Evolutionary conservation across 352 stramenopile species (phyloP), one percentile per base, ranked within the genome.

Genomic region (Phytopythium boreale): DNA sequence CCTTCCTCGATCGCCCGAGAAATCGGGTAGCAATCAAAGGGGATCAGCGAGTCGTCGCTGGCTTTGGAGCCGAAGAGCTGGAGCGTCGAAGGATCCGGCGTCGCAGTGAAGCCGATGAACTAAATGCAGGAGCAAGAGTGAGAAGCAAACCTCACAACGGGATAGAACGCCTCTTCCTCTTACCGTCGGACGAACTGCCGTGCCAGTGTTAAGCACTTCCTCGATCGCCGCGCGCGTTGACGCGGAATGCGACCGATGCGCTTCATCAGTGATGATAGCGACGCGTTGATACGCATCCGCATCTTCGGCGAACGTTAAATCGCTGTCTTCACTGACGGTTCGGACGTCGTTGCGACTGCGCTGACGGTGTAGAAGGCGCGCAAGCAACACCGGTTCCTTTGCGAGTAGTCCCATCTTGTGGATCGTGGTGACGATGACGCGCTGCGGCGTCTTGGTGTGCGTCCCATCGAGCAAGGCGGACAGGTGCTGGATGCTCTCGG

Each of bases 91-190:
- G 55, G 26, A 55, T 89, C 93, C 36, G 87, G 87, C 2, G 87
- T 95, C 26, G 87, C 84, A 2, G 87, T 92, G 61, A 95, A 90
- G 3, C 87, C 87, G 34, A 95, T 75, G 59, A 93, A 95, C 87
- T 94, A 59, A 11, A 44, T 8, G 37, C 10, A 17, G n/a, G 59
- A 7, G 17, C 37, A 29, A 37, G 14, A 50, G 61, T 60, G 29
- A 29, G 24, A 20, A 44, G 12, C 20, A 12, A 20, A 0, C 27
- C 7, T 20, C 27, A 2, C 7, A 20, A 12, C 6, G 3, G 6
- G 19, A n/a, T 36, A 9, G 2, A 12, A 44, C 6, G 26, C 17
- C 58, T 9, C 2, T 10, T 26, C 19, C 29, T 47, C 63, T 29
- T 73, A 84, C 78, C 72, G 74, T 85, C 7, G 79, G 69, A 58